Conservation (phyloP, 2,329 filamentous ascomycete genomes). For the Penicillium nordicum region DNA sequence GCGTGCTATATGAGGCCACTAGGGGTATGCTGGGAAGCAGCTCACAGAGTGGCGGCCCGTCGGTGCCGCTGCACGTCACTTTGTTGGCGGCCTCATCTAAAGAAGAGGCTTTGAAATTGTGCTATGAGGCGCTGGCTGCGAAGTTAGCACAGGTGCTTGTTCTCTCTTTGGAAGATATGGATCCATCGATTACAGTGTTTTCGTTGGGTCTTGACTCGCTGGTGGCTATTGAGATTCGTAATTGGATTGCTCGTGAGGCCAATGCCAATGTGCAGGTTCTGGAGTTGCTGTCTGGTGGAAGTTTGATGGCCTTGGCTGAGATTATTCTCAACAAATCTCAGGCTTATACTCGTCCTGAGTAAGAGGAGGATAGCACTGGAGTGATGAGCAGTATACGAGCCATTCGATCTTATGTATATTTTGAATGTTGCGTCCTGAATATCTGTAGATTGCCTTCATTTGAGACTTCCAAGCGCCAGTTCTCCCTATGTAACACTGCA, state of each 20-base stretch:
- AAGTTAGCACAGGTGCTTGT: slow-evolving; percentile 52
- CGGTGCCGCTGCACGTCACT: slow-evolving; percentile 46
- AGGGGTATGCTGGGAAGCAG: slow-evolving; percentile 23
- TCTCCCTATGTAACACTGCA: neutral
- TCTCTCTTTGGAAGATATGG: slow-evolving; percentile 50
- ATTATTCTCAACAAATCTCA: slow-evolving; percentile 26
- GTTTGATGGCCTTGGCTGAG: slow-evolving; percentile 23
- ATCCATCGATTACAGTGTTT: slow-evolving; percentile 29
- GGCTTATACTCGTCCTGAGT: slow-evolving; percentile 6
- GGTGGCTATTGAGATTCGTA: slow-evolving; percentile 25
- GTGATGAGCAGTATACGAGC: slow-evolving; percentile 1
- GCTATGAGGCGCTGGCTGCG: slow-evolving; percentile 46
- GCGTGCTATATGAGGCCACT: slow-evolving; percentile 45
- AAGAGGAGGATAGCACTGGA: neutral
- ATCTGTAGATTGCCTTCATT: neutral
- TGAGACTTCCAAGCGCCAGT: neutral
- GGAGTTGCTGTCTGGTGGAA: slow-evolving; percentile 27
- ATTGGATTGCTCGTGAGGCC: slow-evolving; percentile 26
- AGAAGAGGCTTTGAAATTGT: slow-evolving; percentile 47
- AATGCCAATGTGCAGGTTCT: slow-evolving; percentile 32
- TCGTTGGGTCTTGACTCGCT: slow-evolving; percentile 24
- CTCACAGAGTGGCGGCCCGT: slow-evolving; percentile 9
- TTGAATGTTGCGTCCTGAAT: neutral
- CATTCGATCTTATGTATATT: neutral
- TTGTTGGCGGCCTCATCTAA: slow-evolving; percentile 43